phyloP scores from a whole-genome alignment of 129 eudicot genomes.

The Dittrichia graveolens region DNA sequence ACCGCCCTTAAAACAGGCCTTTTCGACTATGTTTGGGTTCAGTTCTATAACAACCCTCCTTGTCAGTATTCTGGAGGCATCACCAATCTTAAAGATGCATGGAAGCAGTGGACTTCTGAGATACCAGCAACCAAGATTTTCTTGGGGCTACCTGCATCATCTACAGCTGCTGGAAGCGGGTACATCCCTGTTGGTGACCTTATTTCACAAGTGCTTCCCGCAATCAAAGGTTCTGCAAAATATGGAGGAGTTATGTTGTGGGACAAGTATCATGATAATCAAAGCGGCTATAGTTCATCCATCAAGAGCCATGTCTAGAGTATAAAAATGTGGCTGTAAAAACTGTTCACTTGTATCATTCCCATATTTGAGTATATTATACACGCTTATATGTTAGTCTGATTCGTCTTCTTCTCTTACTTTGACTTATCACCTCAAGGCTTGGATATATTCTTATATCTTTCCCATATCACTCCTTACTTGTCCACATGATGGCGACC shows the following conservation, averaged over 20 bases:
- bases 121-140: constrained; percentile 36
- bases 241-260: constrained; percentile 44
- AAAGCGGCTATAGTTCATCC: constrained; percentile 35
- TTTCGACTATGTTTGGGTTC: constrained; percentile 38
- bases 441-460: background rate
- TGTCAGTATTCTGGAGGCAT: constrained; percentile 37
- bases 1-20: constrained; percentile 42
- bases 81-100: constrained; percentile 26
- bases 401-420: background rate
- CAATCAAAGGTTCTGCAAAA: constrained; percentile 30
- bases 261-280: constrained; percentile 32
- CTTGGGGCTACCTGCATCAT: constrained; percentile 48
- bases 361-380: background rate
- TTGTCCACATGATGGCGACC: too few species aligned
- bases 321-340: background rate
- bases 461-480: background rate
- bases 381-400: background rate
- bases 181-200: constrained; percentile 35
- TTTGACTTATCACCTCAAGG: background rate
- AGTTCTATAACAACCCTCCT: constrained; percentile 38
- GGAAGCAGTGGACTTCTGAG: constrained; percentile 41
- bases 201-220: constrained; percentile 36
- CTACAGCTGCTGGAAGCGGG: constrained; percentile 44
- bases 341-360: background rate
- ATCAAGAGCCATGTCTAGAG: constrained; percentile 33